A percentile compares a stretch with the other conserved stretches of the same genome.
Evolutionary conservation across 371 early-diverging fungal genomes (phyloP).

Genomic region (Mortierella sp.): DNA sequence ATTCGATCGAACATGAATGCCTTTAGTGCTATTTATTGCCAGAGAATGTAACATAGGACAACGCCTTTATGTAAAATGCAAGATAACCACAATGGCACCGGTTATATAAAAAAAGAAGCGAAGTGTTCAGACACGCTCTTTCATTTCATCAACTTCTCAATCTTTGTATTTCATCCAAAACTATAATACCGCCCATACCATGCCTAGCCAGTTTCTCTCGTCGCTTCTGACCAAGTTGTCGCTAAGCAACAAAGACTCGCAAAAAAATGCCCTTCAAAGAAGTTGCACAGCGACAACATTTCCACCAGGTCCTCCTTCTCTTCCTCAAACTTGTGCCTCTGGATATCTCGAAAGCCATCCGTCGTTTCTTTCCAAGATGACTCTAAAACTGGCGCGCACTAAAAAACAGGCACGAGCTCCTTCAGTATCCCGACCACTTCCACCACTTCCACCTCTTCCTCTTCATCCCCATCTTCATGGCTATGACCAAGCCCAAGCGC

Average conservation of each 20-base stretch:
- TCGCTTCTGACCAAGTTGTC: neutral
- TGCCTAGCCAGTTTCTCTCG: neutral
- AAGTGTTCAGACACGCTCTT: neutral
- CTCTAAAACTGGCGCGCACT: too few species aligned
- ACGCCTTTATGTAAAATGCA: too few species aligned
- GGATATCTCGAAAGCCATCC: neutral
- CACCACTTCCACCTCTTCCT: too few species aligned
- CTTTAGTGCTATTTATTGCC: too few species aligned
- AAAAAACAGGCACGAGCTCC: too few species aligned
- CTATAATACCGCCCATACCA: neutral
- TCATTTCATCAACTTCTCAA: neutral
- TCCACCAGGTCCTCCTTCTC: too few species aligned
- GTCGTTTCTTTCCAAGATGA: too few species aligned
- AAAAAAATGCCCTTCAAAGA: neutral
- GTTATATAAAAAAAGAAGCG: too few species aligned
- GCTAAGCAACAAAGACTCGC: neutral
- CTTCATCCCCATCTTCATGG: too few species aligned
- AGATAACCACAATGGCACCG: too few species aligned
- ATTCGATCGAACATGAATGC: neutral
- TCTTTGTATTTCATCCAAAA: neutral
- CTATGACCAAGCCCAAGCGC: neutral
- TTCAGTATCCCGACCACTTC: too few species aligned
- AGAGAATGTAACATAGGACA: too few species aligned
- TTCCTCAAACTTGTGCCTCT: neutral
- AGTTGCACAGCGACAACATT: neutral